Conservation (phyloP, 495 filamentous ascomycete species). For the Aspergillus sparsus region DNA sequence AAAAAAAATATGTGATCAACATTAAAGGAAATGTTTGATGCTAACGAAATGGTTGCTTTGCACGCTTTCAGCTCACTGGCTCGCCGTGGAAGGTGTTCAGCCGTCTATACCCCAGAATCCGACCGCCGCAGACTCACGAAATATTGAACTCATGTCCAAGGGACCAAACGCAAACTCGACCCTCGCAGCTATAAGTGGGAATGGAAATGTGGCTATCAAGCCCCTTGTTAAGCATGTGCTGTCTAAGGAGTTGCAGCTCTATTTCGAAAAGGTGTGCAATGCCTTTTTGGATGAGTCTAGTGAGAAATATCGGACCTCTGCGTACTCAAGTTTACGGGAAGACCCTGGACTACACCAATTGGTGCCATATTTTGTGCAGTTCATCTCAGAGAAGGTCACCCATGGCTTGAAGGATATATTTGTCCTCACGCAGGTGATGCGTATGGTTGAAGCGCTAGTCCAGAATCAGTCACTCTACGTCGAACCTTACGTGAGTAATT, state of each 20-base stretch:
- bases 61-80: conserved; percentile 73
- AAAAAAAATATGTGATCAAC: too few species aligned
- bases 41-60: too few species aligned
- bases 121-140: conserved; percentile 74
- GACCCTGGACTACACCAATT: conserved; percentile 95
- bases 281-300: conserved; percentile 82
- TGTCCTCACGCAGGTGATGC: conserved; percentile 85
- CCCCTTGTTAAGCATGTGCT: conserved; percentile 93
- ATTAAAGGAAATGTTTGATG: too few species aligned
- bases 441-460: conserved; percentile 77
- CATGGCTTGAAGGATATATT: conserved; percentile 86
- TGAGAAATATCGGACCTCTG: conserved; percentile 83
- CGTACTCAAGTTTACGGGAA: conserved; percentile 73
- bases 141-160: conserved; percentile 83
- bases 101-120: conserved; percentile 96
- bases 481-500: conserved; percentile 73
- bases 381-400: conserved; percentile 91
- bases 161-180: conserved; percentile 81
- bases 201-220: conserved; percentile 78
- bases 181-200: conserved; percentile 77
- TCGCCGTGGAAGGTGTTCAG: conserved; percentile 93
- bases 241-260: conserved; percentile 93
- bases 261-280: conserved; percentile 89
- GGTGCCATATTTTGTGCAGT: conserved; percentile 92
- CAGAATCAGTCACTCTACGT: conserved; percentile 80